Percentiles rank a stretch among this genome's conserved stretches.
These are phyloP conservation scores for Leishmania tropica DNA, from an alignment of 208 protist genomes.

Conservation along the genomic window DNA sequence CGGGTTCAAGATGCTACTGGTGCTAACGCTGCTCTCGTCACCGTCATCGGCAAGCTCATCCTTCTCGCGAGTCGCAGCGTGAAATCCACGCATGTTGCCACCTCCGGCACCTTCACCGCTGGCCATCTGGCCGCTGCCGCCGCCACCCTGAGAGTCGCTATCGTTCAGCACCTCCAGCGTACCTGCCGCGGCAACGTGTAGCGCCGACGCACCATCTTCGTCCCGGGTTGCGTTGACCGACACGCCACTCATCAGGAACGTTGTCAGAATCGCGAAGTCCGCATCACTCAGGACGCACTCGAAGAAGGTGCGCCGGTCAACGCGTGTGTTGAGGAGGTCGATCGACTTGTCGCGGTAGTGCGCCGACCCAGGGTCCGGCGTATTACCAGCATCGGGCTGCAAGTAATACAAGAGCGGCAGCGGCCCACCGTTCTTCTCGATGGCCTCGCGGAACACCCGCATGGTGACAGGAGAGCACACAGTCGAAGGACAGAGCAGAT, in stretches of 20 bases:
- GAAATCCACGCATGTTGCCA: not conserved
- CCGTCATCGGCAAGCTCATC: not conserved
- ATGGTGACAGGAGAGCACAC: constrained; percentile 17
- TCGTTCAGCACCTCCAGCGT: constrained; percentile 16
- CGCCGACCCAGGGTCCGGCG: constrained; percentile 6
- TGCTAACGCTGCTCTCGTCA: not conserved
- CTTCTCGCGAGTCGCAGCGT: not conserved
- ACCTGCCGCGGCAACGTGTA: constrained; percentile 65
- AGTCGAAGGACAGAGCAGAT: not conserved
- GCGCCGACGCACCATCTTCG: constrained; percentile 52
- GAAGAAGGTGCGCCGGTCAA: constrained; percentile 55
- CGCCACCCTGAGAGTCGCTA: not conserved
- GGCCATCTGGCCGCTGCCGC: not conserved
- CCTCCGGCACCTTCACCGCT: not conserved
- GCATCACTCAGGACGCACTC: constrained; percentile 47
- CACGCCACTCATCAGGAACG: constrained; percentile 67
- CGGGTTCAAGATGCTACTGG: constrained; percentile 15
- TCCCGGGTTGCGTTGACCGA: constrained; percentile 40
- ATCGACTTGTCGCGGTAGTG: constrained; percentile 1
- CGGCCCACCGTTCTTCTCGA: constrained; percentile 37
- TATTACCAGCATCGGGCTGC: constrained; percentile 14
- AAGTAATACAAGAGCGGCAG: constrained; percentile 65
- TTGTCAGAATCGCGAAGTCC: constrained; percentile 43
- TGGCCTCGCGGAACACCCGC: constrained; percentile 48
- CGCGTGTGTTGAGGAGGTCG: constrained; percentile 21